Evolutionary conservation across 2,329 filamentous ascomycete genomes (phyloP), one percentile per base, ranked within the genome.

Genomic region (Didymellaceae sp.): DNA sequence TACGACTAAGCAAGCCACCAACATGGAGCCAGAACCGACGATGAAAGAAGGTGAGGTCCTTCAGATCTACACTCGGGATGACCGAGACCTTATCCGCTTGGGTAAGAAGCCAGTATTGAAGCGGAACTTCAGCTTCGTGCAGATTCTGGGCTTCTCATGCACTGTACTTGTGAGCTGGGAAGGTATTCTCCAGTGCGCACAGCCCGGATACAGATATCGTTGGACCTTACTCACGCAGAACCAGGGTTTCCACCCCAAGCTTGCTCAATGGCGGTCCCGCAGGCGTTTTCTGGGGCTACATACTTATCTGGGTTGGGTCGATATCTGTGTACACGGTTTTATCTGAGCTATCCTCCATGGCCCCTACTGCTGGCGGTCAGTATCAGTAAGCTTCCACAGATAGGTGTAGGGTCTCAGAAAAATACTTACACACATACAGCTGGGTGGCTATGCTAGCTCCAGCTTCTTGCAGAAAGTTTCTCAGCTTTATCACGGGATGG

Each of bases 391-490:
- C 11, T 5, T 10, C 20, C 16, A 4, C 8, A 2, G 18, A 6
- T 25, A 7, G 24, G 11, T 25, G 7, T 25, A 25, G 24, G 11
- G 7, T 25, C 11, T 25, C 24, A 25, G 7, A 25, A 6, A 11
- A 25, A 11, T 11, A 25, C 37, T 40, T 9, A 30, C 17, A n/a
- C 2, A 16, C 6, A 46, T 65, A 63, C 40, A 59, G 35, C n/a
- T 56, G 49, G 65, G 70, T 74, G n/a, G 62, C 61, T 31, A 68
- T 74, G 40, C 69, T 75, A 17, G 70, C 72, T 2, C 74, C 74
- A 3, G 54, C 24, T 6, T 16, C 24, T 11, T 43, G 30, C 17
- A 28, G 28, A 6, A 33, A 37, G 24, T 39, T 32, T 8, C 16
- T 49, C 2, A 49, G 45, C 24, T 49, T 40, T 31, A 43, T 32